Base-by-base conservation (phyloP, 2,329 filamentous ascomycete genomes). In the Neonectria hederae region DNA sequence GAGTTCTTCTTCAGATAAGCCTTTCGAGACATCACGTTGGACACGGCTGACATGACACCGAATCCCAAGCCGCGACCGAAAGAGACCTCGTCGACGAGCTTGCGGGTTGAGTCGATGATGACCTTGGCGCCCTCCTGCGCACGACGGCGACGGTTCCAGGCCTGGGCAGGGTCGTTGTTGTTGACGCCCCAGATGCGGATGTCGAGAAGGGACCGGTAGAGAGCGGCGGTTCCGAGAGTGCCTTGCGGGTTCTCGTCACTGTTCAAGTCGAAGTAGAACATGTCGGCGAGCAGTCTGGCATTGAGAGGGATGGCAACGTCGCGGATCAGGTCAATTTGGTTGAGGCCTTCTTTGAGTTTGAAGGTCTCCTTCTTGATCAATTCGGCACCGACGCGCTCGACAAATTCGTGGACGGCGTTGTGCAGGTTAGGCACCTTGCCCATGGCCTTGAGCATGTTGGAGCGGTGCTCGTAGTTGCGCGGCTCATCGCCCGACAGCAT, bases 221-320 rank as follows among this genome's bases (percentile, higher is more conserved):
- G 67, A 19, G 83, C 77, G 1, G 79, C 73, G 1, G 74, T 67
- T 4, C 76, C 74, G n/a, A 82, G 77, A 0, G 71, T 74, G 10
- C 87, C 87, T 10, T 78, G 77, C 0, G 87, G 87, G 21, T 84
- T 83, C 68, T 87, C 81, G 0, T 81, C 76, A 0, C 83, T 85
- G 68, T 87, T 86, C 30, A 90, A 70, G 3, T 89, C 88, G 35
- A 89, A 79, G 56, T 86, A 87, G 74, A 89, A 87, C 13, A 87
- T 77, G 45, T 88, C 84, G 0, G 86, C 83, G 1, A 88, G 80
- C 71, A 86, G 83, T 46, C 83, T 78, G 3, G 87, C 83, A 5
- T 87, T 87, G 1, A 85, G 79, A 11, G 89, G 84, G 64, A 89
- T 88, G 17, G 85, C 86, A 14, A 90, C 83, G 53, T 89, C 86